A percentile compares a stretch with the other conserved stretches of the same genome.
phyloP scores from a whole-genome alignment of 1,284 basidiomycete genomes.

The Cystobasidium pallidum region DNA sequence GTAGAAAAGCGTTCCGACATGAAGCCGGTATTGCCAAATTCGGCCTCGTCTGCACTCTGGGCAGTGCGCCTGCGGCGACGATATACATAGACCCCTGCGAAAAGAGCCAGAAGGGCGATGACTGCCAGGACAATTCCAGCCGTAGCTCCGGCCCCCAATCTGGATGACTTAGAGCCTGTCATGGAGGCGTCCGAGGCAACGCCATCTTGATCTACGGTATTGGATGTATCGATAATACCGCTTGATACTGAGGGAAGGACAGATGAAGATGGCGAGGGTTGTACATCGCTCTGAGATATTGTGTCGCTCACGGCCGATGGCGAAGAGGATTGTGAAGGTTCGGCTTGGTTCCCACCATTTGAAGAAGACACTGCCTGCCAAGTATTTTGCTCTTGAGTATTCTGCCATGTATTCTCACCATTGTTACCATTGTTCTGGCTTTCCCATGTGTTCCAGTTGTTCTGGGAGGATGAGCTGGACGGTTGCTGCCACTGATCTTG shows the following conservation, averaged over 20 bases:
- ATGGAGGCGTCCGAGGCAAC: conserved; percentile 1
- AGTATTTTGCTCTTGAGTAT: conserved; percentile 11
- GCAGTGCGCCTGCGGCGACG: conserved; percentile 5
- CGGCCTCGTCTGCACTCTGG: conserved; percentile 1
- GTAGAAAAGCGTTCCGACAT: conserved; percentile 26
- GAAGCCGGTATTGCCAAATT: neutral
- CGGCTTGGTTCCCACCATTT: neutral
- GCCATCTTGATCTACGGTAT: neutral
- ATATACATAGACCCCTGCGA: conserved; percentile 19
- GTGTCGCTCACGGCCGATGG: neutral
- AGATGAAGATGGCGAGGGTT: neutral
- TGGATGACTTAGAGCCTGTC: neutral
- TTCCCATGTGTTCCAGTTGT: conserved; percentile 25
- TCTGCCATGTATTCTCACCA: neutral
- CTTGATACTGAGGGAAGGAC: neutral
- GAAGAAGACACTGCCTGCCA: conserved; percentile 27
- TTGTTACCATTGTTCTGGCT: neutral
- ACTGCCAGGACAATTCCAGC: conserved; percentile 34
- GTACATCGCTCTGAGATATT: neutral
- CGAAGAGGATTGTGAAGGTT: neutral
- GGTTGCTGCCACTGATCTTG: conserved; percentile 13
- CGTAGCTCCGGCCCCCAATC: conserved; percentile 10
- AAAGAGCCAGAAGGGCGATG: neutral
- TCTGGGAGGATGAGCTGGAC: conserved; percentile 9
- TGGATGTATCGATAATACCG: neutral